Base-by-base conservation (phyloP, 345 rosid species). In the Brassica incana region DNA sequence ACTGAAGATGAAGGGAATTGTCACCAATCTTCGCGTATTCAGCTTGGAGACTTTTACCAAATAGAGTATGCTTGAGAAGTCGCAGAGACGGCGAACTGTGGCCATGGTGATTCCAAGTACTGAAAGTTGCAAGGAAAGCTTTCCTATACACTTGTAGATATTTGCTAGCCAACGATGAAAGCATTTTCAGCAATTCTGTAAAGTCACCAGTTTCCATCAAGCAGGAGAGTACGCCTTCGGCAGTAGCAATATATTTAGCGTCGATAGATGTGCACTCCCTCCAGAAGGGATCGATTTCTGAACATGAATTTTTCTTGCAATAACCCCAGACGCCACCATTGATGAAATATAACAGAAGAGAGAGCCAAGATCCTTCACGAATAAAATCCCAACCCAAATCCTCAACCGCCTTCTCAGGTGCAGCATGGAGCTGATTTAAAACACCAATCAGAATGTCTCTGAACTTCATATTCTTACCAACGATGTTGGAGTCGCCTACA, bases 301-400 rank as follows among this genome's bases (percentile, higher is more conserved):
- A 80, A 75, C 88, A 79, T 69, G 75, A 77, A 11, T 85, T 76
- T 85, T 85, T 85, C n/a, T 77, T 71, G 79, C 88, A 83, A 77
- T 87, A 85, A 73, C 82, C 82, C 77, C 77, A 66, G 38, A 91
- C 62, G 75, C 99, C 99, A 61, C 81, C 81, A 81, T 86, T 83
- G n/a, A 93, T 82, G 50, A 85, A 85, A 71, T 90, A 88, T 71
- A 95, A 87, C 66, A 85, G 86, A 76, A 90, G 78, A 75, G 93
- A 90, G 81, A 95, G 80, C 94, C 97, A 91, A 62, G 87, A 81
- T 35, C 93, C 98, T 83, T 83, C 86, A 75, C 93, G 89, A 68
- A 90, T 84, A 79, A 88, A 93, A 83, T 89, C 92, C 98, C 98
- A 93, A 62, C 94, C 95, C 74, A 89, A 78, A 69, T 85, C 88